phyloP scores from a whole-genome alignment of 2,329 filamentous ascomycete species.

The Aspergillus ochraceus region DNA sequence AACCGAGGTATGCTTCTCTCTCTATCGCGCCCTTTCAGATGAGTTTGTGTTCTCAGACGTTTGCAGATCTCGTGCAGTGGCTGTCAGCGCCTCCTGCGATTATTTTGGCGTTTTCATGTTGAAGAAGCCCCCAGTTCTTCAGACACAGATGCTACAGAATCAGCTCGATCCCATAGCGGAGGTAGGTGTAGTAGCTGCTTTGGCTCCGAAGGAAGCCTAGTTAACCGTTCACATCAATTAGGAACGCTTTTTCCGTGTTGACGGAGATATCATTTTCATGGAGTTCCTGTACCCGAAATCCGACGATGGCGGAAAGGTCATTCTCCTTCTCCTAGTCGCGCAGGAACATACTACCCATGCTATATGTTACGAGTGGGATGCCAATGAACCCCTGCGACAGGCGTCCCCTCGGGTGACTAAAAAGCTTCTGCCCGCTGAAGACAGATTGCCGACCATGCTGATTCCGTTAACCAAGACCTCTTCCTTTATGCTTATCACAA shows the following conservation, averaged over 20 bases:
- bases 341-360: slow-evolving; percentile 47
- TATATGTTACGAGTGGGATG: slow-evolving; percentile 55
- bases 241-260: slow-evolving; percentile 55
- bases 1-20: slow-evolving; percentile 62
- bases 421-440: slow-evolving; percentile 33
- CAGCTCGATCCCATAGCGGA: slow-evolving; percentile 61
- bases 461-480: slow-evolving; percentile 71
- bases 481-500: slow-evolving; percentile 69
- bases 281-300: slow-evolving; percentile 76
- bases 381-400: slow-evolving; percentile 36
- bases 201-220: background rate
- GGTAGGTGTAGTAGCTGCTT: slow-evolving; percentile 35
- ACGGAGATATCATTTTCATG: slow-evolving; percentile 79
- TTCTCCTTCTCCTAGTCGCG: slow-evolving; percentile 67
- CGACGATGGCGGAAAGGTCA: slow-evolving; percentile 67
- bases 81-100: slow-evolving; percentile 69
- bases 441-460: slow-evolving; percentile 65
- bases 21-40: background rate
- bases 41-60: slow-evolving; percentile 11
- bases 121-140: slow-evolving; percentile 55
- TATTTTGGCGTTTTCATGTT: slow-evolving; percentile 72
- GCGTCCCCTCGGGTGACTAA: slow-evolving; percentile 28
- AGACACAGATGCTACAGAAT: slow-evolving; percentile 51
- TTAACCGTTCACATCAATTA: slow-evolving; percentile 18
- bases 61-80: slow-evolving; percentile 56